These are phyloP conservation scores for Leishmania arabica DNA, from an alignment of 208 protist genomes.

Conservation along the genomic window DNA sequence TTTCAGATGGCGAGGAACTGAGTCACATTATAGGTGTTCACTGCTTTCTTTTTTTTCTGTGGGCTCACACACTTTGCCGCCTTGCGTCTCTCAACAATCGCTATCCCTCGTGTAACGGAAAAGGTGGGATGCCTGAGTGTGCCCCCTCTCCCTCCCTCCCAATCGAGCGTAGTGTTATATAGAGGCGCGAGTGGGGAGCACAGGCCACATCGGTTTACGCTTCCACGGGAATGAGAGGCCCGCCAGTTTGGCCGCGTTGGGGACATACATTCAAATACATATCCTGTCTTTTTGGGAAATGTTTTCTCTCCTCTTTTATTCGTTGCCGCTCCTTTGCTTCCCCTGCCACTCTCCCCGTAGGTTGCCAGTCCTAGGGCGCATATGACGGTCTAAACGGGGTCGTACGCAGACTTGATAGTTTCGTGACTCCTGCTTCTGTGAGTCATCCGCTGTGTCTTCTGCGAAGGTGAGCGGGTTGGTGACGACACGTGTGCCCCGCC, in stretches of 20 bases:
- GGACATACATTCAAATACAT: neutral
- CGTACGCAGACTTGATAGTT: neutral
- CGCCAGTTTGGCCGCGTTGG: too few relatives aligned
- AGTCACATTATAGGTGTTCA: neutral
- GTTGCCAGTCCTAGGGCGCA: neutral
- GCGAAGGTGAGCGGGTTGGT: neutral
- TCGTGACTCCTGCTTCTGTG: neutral
- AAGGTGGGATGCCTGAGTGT: too few relatives aligned
- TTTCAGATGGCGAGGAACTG: neutral
- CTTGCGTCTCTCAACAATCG: too few relatives aligned
- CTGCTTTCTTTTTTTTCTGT: too few relatives aligned
- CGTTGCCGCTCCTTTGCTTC: neutral
- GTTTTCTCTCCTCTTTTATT: neutral
- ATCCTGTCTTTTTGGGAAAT: neutral
- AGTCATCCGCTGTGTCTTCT: neutral
- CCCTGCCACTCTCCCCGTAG: neutral
- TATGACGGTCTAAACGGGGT: neutral
- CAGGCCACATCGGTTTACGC: too few relatives aligned
- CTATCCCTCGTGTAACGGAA: too few relatives aligned
- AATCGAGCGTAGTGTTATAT: too few relatives aligned
- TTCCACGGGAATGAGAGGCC: too few relatives aligned
- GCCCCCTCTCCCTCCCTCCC: too few relatives aligned
- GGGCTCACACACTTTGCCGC: too few relatives aligned
- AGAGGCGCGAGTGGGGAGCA: too few relatives aligned
- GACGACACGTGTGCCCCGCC: neutral